Evolutionary conservation across 371 early-diverging fungal genomes (phyloP).

Genomic region (Mortierella sp.): DNA sequence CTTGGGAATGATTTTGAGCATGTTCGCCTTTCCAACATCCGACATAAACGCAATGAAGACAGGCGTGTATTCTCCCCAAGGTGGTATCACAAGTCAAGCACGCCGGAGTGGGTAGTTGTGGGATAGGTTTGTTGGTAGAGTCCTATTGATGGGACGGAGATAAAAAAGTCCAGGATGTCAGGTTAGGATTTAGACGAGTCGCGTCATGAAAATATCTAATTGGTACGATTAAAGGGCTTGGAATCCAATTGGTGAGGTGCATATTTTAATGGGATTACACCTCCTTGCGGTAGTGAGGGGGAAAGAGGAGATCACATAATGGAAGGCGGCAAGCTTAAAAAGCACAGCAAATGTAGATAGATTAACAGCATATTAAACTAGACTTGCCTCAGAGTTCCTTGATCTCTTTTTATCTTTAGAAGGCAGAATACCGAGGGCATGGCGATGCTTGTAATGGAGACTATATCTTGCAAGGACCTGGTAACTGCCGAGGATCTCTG

Average conservation of each 20-base stretch:
- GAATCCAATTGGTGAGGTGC: not conserved
- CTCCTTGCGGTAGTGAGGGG: not conserved
- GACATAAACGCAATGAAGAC: conserved; percentile 77
- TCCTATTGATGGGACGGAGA: conserved; percentile 19
- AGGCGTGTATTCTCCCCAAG: conserved; percentile 81
- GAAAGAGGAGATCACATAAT: not conserved
- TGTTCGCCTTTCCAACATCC: conserved; percentile 80
- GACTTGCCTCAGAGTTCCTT: conserved; percentile 35
- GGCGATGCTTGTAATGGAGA: conserved; percentile 59
- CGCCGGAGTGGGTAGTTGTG: conserved; percentile 76
- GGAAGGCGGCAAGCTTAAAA: not conserved
- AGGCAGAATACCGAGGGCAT: conserved; percentile 51
- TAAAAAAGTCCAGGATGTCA: not conserved
- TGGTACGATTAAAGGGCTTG: not conserved
- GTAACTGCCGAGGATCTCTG: conserved; percentile 58
- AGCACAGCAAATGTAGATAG: not conserved
- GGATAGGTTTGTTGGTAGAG: conserved; percentile 20
- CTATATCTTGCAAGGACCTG: conserved; percentile 63
- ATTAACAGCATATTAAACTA: not conserved
- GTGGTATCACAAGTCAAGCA: conserved; percentile 75
- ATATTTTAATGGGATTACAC: no score
- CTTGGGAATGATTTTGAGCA: conserved; percentile 70
- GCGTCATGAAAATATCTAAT: no score
- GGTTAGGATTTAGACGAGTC: not conserved
- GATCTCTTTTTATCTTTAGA: conserved; percentile 35